Evolutionary conservation across 1,284 basidiomycete species (phyloP), one percentile per base, ranked within the genome.

Genomic region (Trichosporon sp.): DNA sequence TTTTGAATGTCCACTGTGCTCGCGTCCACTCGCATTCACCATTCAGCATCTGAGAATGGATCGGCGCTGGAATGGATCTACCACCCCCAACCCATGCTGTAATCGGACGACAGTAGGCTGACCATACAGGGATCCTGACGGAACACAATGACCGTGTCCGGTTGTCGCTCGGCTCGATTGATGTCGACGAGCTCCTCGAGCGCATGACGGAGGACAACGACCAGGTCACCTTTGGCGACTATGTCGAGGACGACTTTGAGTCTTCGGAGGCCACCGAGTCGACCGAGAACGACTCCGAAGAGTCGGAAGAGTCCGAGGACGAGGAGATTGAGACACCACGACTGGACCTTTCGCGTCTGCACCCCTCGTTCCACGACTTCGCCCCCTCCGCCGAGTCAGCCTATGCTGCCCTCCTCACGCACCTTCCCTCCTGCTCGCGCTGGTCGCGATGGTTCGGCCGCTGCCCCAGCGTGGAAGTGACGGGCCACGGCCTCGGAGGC

Each of bases 401-500:
- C 31, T 35, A 63, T 16, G 59, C 59, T 14, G 59, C 59, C 2
- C 59, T 63, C 5, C 16, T 35, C 11, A 4, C 32, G 4, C 31
- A 63, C 59, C 32, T 37, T 16, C 16, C 59, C 16, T 12, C 32
- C 2, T 63, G 59, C 32, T 16, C 31, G 4, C 32, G 59, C 59
- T 63, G 59, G 59, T 16, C 16, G 32, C 16, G 31, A 11, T 63
- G 12, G 14, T 8, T 63, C 16, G 32, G 32, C 31, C 59, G 59
- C 14, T 63, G 59, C 32, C 32, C 14, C 31, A 19, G 3, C 14
- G 31, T 80, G 40, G 74, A 79, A 48, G 74, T 80, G 32, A 71
- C 76, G 31, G 79, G 79, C 7, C 79, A 80, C 68, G 79, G 79
- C 35, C 68, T 79, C 48, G 79, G 79, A 12, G 73, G 74, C 35